Percentiles rank a stretch among this genome's conserved stretches.
Evolutionary conservation across 306 rosid species (phyloP).

Genomic region (Clitoria ternatea): DNA sequence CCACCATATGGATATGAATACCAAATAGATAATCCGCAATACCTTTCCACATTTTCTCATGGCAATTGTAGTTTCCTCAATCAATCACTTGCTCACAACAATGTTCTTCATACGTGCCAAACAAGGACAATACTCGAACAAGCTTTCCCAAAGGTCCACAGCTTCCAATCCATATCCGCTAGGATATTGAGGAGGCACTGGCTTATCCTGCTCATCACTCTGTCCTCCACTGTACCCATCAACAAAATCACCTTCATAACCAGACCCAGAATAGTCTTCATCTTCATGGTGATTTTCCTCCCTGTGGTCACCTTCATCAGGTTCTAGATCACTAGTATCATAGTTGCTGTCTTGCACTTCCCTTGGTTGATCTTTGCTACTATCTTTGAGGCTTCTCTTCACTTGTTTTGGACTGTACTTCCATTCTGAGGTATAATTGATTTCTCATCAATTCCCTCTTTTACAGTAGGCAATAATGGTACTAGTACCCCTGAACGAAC

Average conservation of each 20-base stretch:
- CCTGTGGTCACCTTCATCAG: constrained; percentile 26
- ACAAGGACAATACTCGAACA: constrained; percentile 91
- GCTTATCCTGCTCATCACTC: constrained; percentile 33
- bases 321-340: background rate
- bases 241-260: too few relatives aligned
- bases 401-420: background rate
- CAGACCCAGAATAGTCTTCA: background rate
- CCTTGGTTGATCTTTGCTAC: background rate
- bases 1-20: constrained; percentile 60
- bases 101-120: constrained; percentile 33
- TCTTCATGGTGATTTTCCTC: background rate
- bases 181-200: constrained; percentile 45
- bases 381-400: constrained; percentile 34
- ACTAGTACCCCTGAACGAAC: constrained; percentile 22
- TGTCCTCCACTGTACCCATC: constrained; percentile 29
- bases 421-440: constrained; percentile 31
- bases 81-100: background rate
- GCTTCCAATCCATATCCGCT: constrained; percentile 90
- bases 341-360: constrained; percentile 7
- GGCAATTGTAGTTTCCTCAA: constrained; percentile 27
- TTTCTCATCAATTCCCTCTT: constrained; percentile 34
- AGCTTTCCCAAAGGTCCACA: constrained; percentile 71
- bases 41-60: constrained; percentile 47
- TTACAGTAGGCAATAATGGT: constrained; percentile 8
- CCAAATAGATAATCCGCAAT: constrained; percentile 88